phyloP scores from a whole-genome alignment of 1,284 basidiomycete genomes.

The Anthracocystis setariae region DNA sequence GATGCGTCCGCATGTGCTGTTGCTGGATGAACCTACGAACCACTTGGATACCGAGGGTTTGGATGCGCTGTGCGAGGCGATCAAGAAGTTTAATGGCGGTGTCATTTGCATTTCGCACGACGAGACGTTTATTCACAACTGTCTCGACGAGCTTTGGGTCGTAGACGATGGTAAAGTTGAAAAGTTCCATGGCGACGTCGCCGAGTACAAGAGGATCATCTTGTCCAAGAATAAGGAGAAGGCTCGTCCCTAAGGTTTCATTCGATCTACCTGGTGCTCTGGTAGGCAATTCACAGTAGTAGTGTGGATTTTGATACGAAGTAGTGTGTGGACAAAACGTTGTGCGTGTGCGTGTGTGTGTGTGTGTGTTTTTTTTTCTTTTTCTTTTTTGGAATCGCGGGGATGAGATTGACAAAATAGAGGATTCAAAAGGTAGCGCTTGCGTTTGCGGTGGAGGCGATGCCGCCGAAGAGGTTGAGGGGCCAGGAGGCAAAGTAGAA shows the following conservation, averaged over 20 bases:
- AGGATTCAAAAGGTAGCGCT: constrained; percentile 53
- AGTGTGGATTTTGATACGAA: too few species aligned
- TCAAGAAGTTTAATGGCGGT: constrained; percentile 93
- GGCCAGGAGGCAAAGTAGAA: constrained; percentile 69
- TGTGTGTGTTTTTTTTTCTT: too few species aligned
- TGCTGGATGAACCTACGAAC: constrained; percentile 97
- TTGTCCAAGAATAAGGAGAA: constrained; percentile 54
- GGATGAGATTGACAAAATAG: not conserved
- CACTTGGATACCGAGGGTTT: constrained; percentile 90
- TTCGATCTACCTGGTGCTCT: not conserved
- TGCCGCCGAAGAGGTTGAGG: constrained; percentile 69
- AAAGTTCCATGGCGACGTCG: constrained; percentile 89
- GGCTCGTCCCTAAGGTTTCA: constrained; percentile 4
- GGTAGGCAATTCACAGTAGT: too few species aligned
- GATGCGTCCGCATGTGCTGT: constrained; percentile 91
- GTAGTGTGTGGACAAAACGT: too few species aligned
- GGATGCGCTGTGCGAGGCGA: constrained; percentile 89
- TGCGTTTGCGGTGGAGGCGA: constrained; percentile 70
- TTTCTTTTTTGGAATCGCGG: not conserved
- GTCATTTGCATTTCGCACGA: constrained; percentile 69
- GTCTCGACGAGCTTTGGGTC: constrained; percentile 71
- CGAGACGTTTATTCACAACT: constrained; percentile 63
- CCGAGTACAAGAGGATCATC: constrained; percentile 83
- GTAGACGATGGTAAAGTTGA: constrained; percentile 84
- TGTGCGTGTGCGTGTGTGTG: too few species aligned